Evolutionary conservation across 352 stramenopile genomes (phyloP).

Genomic region (Pythium inflatum): DNA sequence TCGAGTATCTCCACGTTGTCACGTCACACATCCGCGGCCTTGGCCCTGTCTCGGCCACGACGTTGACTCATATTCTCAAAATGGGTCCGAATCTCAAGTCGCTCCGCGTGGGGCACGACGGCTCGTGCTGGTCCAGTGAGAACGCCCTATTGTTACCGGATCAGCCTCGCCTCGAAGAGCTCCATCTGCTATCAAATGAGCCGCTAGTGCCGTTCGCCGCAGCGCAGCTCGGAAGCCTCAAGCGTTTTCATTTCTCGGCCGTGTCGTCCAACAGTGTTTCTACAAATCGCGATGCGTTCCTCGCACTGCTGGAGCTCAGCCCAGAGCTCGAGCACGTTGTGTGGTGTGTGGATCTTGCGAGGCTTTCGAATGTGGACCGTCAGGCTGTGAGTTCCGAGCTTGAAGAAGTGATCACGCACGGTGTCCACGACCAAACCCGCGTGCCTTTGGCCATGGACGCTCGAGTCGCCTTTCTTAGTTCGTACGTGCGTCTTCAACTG

Average conservation of each 20-base stretch:
- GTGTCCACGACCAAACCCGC: background rate
- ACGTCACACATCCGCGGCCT: background rate
- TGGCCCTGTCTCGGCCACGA: background rate
- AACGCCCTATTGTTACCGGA: background rate
- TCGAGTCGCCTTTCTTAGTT: background rate
- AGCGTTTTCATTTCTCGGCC: background rate
- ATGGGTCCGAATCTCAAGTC: background rate
- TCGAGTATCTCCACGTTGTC: background rate
- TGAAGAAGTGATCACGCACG: background rate
- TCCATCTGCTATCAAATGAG: background rate
- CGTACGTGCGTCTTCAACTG: background rate
- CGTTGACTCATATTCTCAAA: background rate
- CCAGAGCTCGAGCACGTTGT: too few species aligned
- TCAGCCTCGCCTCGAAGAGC: background rate
- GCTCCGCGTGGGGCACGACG: background rate
- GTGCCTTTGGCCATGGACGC: background rate
- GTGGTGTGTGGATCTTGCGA: too few species aligned
- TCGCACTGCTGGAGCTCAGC: background rate
- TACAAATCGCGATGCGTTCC: background rate
- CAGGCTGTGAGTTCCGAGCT: background rate
- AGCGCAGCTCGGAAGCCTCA: background rate
- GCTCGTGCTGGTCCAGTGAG: background rate
- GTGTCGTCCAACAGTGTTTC: too few species aligned
- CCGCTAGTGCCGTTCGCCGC: background rate
- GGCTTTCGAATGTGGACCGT: too few species aligned